Conservation (phyloP, 176 grass and related monocot species). For the Carex parvula region DNA sequence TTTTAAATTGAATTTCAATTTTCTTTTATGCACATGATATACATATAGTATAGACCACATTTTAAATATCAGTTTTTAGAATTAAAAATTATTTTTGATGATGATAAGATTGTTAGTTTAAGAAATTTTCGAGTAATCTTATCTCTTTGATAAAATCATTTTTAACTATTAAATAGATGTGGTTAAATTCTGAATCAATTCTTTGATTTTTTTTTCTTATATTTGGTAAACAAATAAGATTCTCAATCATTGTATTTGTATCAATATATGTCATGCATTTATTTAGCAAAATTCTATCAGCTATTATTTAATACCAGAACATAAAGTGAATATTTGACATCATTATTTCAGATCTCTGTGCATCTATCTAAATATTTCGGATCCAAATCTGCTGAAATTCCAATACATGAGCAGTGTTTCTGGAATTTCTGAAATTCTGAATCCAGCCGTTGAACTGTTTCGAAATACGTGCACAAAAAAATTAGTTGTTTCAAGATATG, state of each 20-base stretch:
- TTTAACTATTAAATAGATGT: neutral
- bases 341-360: neutral
- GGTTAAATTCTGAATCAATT: neutral
- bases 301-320: neutral
- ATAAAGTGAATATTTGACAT: neutral
- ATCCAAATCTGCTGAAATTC: no score
- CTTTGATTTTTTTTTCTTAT: neutral
- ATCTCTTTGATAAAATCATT: neutral
- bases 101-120: neutral
- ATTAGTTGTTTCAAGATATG: no score
- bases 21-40: neutral
- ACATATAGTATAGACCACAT: neutral
- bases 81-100: neutral
- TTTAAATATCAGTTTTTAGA: neutral
- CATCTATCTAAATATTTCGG: no score
- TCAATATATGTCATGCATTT: neutral
- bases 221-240: neutral
- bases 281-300: neutral
- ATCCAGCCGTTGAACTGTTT: no score
- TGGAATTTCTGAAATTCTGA: no score
- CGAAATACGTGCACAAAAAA: no score
- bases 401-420: no score
- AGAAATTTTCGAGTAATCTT: neutral
- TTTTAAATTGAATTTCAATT: neutral
- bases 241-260: neutral